Base-by-base conservation (phyloP, 345 rosid genomes). In the Firmiana major region DNA sequence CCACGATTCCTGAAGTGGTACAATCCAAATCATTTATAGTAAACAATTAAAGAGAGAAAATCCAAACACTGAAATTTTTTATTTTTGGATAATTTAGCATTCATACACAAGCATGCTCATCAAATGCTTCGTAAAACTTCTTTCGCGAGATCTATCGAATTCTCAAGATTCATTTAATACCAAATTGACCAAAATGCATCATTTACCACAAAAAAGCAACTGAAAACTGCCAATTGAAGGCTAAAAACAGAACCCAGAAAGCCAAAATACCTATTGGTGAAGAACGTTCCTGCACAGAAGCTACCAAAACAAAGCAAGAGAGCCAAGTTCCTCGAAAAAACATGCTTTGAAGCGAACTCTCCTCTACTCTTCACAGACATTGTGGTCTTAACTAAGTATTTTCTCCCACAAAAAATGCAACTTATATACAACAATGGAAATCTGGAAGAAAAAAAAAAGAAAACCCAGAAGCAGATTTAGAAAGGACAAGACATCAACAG, bases 281-380 rank as follows among this genome's bases (percentile, higher is more conserved):
- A 90, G 87, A 91, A 78, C 89, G 88, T 84, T 77, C 97, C 98
- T 11, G 89, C 86, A 65, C 87, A 87, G 86, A 94, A 94, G 85
- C 97, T 86, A 46, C 86, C 59, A 77, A 90, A 58, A 77, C 93
- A 94, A 75, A 94, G 89, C 60, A 91, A 75, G 82, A 90, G 38
- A 36, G 88, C 76, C 90, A 77, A 84, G n/a, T 88, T 90, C 81
- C 91, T 87, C 11, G 90, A 73, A 34, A 85, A 21, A 31, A 80
- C 85, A 74, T 77, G 85, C 79, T 84, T 92, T 43, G 90, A 65
- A 79, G 59, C 75, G 53, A 70, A 74, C 66, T 73, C 85, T 75
- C 81, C 90, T 85, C 91, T 88, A 74, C 76, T 87, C 87, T 89
- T 94, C 67, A 84, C 78, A 62, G 89, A 86, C 95, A 94, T 94